These are phyloP conservation scores for Coleophoma eucalyptorum DNA, from an alignment of 2,329 filamentous ascomycete genomes.

Conservation along the genomic window DNA sequence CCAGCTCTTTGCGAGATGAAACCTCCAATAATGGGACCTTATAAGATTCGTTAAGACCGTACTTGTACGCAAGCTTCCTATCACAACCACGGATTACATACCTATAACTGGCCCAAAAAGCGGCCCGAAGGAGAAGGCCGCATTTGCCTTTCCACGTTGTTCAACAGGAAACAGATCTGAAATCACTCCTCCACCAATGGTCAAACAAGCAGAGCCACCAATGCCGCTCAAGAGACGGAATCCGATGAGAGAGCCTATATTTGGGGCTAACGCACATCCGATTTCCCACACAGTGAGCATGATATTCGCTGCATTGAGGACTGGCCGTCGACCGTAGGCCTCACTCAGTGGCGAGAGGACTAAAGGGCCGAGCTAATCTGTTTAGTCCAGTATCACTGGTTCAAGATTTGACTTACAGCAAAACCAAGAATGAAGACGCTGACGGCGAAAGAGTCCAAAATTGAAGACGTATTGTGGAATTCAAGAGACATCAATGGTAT, in stretches of 20 bases:
- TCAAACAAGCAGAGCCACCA: constrained; percentile 38
- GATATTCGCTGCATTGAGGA: constrained; percentile 53
- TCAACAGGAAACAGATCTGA: constrained; percentile 31
- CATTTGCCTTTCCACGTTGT: constrained; percentile 23
- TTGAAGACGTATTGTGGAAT: no score
- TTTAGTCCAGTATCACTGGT: no score
- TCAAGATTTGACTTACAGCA: no score
- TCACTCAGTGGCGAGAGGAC: constrained; percentile 56
- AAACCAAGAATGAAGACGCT: no score
- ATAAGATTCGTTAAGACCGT: no score
- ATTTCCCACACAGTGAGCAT: constrained; percentile 60
- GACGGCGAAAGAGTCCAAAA: no score
- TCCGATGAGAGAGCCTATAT: constrained; percentile 35
- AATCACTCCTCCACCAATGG: constrained; percentile 36
- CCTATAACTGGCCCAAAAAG: constrained; percentile 23
- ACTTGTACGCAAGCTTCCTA: no score
- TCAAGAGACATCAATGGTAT: no score
- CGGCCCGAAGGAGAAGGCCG: constrained; percentile 17
- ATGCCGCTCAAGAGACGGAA: constrained; percentile 44
- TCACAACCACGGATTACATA: no score
- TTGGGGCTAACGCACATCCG: constrained; percentile 57
- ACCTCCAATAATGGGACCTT: constrained; percentile 15
- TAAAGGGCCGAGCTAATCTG: constrained; percentile 43
- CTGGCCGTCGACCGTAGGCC: constrained; percentile 55
- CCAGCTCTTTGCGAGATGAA: constrained; percentile 44